Conservation (phyloP, 208 protist genomes). For the Acanthamoeba quina region DNA sequence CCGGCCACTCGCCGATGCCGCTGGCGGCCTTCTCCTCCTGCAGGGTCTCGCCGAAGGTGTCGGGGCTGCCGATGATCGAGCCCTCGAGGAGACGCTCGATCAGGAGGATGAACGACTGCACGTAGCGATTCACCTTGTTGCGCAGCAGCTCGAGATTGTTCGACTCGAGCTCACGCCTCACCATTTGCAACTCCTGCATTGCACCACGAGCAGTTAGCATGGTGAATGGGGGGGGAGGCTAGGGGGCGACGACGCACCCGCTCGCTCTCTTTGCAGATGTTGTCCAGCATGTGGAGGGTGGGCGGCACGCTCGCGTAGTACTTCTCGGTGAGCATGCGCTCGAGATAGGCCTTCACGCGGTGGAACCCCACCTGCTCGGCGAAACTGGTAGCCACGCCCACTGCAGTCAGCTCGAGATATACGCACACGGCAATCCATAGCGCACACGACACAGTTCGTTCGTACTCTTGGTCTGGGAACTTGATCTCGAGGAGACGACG, state of each 20-base stretch:
- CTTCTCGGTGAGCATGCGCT: slow-evolving; percentile 82
- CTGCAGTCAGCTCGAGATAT: background rate
- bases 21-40: slow-evolving; percentile 77
- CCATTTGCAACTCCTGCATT: slow-evolving; percentile 71
- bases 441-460: background rate
- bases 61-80: slow-evolving; percentile 83
- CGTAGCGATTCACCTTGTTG: slow-evolving; percentile 75
- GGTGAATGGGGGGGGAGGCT: no score
- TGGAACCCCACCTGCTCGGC: slow-evolving; percentile 81
- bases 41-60: slow-evolving; percentile 83
- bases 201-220: no score
- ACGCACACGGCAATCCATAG: no score
- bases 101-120: slow-evolving; percentile 77
- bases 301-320: slow-evolving; percentile 83
- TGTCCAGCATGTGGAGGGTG: slow-evolving; percentile 78
- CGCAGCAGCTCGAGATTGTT: slow-evolving; percentile 76
- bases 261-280: slow-evolving; percentile 79
- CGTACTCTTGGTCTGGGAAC: slow-evolving; percentile 80
- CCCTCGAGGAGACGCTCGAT: slow-evolving; percentile 82
- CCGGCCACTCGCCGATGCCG: slow-evolving; percentile 78
- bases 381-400: slow-evolving; percentile 50
- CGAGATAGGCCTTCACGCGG: slow-evolving; percentile 79
- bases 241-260: background rate
- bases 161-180: slow-evolving; percentile 80
- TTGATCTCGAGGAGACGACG: slow-evolving; percentile 77